phyloP scores from a whole-genome alignment of 495 filamentous ascomycete species.

The Bombardia bombarda region DNA sequence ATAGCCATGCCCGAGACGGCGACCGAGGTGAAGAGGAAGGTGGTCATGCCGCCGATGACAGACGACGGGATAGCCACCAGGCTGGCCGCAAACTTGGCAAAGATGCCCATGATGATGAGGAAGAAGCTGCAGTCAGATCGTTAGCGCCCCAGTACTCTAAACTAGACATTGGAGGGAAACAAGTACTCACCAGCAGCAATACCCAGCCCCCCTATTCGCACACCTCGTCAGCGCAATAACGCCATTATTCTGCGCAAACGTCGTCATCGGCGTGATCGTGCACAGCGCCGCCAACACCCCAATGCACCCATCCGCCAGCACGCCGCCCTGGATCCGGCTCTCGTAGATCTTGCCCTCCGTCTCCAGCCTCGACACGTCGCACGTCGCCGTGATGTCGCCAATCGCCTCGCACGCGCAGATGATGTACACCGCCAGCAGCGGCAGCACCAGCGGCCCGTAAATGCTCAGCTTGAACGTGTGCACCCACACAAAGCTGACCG shows the following conservation, averaged over 20 bases:
- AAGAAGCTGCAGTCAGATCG: constrained; percentile 71
- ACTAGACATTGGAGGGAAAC: background rate
- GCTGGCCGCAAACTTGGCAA: constrained; percentile 86
- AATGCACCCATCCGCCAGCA: constrained; percentile 78
- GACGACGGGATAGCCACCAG: constrained; percentile 74
- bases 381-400: constrained; percentile 68
- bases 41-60: constrained; percentile 89
- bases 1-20: constrained; percentile 83
- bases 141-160: too few relatives aligned
- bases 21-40: constrained; percentile 80
- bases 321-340: constrained; percentile 82
- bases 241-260: constrained; percentile 78
- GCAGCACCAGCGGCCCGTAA: constrained; percentile 79
- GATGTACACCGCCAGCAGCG: constrained; percentile 77
- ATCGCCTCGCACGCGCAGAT: constrained; percentile 87
- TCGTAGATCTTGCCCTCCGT: constrained; percentile 77
- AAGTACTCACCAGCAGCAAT: constrained; percentile 44
- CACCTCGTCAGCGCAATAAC: constrained; percentile 86
- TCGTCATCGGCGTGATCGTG: constrained; percentile 80
- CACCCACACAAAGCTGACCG: constrained; percentile 83
- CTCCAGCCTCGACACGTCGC: constrained; percentile 76
- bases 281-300: constrained; percentile 71
- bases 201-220: constrained; percentile 82
- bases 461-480: constrained; percentile 73
- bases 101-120: constrained; percentile 80